Evolutionary conservation across 768 basidiomycete genomes (phyloP).

Genomic region (Russula olivacea): DNA sequence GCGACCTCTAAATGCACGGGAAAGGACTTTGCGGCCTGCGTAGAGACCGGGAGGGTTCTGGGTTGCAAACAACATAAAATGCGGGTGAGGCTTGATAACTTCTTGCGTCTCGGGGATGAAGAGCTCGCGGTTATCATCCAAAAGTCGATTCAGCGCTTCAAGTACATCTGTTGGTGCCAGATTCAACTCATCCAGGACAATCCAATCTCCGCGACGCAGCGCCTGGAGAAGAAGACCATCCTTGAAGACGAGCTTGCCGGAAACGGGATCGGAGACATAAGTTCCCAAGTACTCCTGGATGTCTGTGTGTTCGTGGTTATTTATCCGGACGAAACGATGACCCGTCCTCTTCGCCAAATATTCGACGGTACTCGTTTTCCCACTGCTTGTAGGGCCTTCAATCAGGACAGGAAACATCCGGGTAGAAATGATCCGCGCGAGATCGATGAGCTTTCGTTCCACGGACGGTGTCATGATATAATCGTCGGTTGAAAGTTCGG

Average conservation of each 20-base stretch:
- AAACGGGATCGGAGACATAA: slow-evolving; percentile 86
- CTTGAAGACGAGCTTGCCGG: slow-evolving; percentile 91
- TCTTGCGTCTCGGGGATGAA: slow-evolving; percentile 96
- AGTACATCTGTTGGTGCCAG: slow-evolving; percentile 96
- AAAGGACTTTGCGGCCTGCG: slow-evolving; percentile 89
- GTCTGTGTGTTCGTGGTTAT: slow-evolving; percentile 99
- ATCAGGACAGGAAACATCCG: slow-evolving; percentile 91
- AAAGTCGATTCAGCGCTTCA: slow-evolving; percentile 91
- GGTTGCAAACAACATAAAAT: slow-evolving; percentile 97
- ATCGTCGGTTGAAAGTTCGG: slow-evolving; percentile 59
- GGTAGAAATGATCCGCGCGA: slow-evolving; percentile 87
- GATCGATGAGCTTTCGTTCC: slow-evolving; percentile 85
- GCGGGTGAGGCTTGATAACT: slow-evolving; percentile 85
- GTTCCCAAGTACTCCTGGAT: slow-evolving; percentile 98
- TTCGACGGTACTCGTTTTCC: slow-evolving; percentile 96
- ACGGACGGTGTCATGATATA: slow-evolving; percentile 97
- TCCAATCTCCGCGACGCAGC: slow-evolving; percentile 89
- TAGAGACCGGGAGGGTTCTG: slow-evolving; percentile 97
- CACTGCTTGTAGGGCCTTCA: slow-evolving; percentile 95
- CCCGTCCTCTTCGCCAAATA: slow-evolving; percentile 91
- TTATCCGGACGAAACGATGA: slow-evolving; percentile 94
- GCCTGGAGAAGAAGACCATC: slow-evolving; percentile 94
- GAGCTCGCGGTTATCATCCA: slow-evolving; percentile 96
- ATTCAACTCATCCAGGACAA: slow-evolving; percentile 96
- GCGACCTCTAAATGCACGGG: slow-evolving; percentile 93